Evolutionary conservation across 148 eudicot species (phyloP).

Genomic region (Silene latifolia): DNA sequence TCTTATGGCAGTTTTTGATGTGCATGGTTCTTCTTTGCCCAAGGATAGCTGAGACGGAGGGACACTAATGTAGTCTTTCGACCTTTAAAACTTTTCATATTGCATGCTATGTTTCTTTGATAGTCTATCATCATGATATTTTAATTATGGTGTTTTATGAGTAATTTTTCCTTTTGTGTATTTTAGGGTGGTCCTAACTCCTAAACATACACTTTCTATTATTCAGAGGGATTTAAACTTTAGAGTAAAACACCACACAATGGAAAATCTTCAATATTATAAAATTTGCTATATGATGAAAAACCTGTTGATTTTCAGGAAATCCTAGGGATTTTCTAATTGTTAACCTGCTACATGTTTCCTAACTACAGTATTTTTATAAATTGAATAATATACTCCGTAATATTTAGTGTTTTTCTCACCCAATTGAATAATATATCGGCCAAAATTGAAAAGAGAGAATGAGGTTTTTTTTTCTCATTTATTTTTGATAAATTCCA

Average conservation of each 20-base stretch:
- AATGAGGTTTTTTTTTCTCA: too few species aligned
- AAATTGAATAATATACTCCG: too few species aligned
- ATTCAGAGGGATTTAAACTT: background rate
- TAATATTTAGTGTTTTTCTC: too few species aligned
- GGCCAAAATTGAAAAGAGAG: background rate
- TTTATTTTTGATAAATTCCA: too few species aligned
- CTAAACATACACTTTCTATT: background rate
- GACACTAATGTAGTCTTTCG: background rate
- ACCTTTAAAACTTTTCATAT: background rate
- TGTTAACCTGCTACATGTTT: too few species aligned
- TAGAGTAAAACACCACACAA: background rate
- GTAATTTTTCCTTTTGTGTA: background rate
- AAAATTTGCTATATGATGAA: too few species aligned
- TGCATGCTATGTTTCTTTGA: background rate
- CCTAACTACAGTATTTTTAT: too few species aligned
- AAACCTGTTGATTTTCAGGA: too few species aligned
- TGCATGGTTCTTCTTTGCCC: conserved; percentile 1
- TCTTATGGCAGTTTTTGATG: conserved; percentile 9
- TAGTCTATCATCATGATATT: background rate
- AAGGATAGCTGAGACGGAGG: conserved; percentile 2
- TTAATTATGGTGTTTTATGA: background rate
- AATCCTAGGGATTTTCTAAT: too few species aligned
- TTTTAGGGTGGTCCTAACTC: background rate
- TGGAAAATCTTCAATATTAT: background rate
- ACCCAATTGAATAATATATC: too few species aligned